Base-by-base conservation (phyloP, 176 grass and related monocot species). In the Carex myosuroides region DNA sequence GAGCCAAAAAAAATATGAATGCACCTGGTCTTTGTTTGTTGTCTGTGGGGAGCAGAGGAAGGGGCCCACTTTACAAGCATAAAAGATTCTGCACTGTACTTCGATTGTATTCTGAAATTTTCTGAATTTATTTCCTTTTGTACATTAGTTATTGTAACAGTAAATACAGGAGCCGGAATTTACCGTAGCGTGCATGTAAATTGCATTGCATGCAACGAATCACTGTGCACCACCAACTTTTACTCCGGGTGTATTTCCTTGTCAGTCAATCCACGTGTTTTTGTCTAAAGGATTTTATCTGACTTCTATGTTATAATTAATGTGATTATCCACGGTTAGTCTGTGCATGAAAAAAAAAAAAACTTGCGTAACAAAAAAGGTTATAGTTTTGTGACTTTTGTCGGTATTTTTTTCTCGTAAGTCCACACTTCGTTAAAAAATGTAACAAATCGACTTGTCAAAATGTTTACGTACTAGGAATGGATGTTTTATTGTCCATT, bases 81-180 rank as follows among this genome's bases (percentile, higher is more conserved):
- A n/a, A 55, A 77, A 56, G 73, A 77, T 77, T 77, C 73, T 77
- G 21, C 13, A 33, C n/a, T 77, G 73, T 55, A 77, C 73, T 75
- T 75, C 2, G 20, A 14, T 75, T 75, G 73, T 77, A 77, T 77
- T 77, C 73, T 52, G 22, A 77, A 56, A 56, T 70, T 75, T 75
- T 24, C 71, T 54, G 44, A 26, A 26, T 54, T 52, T 76, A 21
- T 53, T 55, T 76, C 13, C 13, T 16, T 30, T 32, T 55, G 18
- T 55, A 9, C 60, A 62, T 62, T 22, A 26, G 60, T 56, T 77
- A 8, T 10, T 9, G 17, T 42, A 70, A 70, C 35, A 42, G 67
- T 48, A 72, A 10, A 22, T 62, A 62, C 60, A 62, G 8, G 18
- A 5, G 20, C 20, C 8, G 11, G 60, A 11, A n/a, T 55, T 56